Percentiles rank a stretch among this genome's conserved stretches.
Conservation (phyloP, 129 eudicot genomes). For the Flaveria brownii region DNA sequence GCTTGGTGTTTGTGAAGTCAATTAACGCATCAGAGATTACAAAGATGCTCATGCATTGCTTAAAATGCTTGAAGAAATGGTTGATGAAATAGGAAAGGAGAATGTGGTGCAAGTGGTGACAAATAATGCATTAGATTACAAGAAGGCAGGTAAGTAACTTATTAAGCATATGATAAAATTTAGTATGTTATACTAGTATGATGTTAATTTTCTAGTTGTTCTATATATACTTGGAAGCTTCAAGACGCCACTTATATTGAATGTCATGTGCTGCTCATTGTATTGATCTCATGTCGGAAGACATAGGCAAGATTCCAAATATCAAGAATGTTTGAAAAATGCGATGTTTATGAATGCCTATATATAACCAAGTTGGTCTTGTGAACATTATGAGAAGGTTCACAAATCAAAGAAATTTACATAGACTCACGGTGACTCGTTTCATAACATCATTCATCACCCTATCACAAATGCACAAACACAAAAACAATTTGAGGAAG, state of each 20-base stretch:
- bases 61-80: background rate
- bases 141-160: background rate
- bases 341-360: background rate
- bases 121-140: background rate
- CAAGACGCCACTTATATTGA: background rate
- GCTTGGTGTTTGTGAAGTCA: background rate
- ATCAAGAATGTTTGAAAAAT: background rate
- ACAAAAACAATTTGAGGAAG: conserved; percentile 12
- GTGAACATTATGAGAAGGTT: conserved; percentile 1
- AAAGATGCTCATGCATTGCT: background rate
- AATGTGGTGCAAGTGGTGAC: background rate
- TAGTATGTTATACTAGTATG: background rate
- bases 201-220: background rate
- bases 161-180: too few relatives aligned
- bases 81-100: background rate
- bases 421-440: conserved; percentile 5
- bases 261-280: background rate
- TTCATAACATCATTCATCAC: conserved; percentile 34
- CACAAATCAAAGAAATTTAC: background rate
- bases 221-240: background rate
- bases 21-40: background rate
- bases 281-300: conserved; percentile 23
- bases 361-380: background rate
- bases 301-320: background rate
- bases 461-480: conserved; percentile 6